phyloP scores from a whole-genome alignment of 163 green algal species.

The Chloromonas sp. region DNA sequence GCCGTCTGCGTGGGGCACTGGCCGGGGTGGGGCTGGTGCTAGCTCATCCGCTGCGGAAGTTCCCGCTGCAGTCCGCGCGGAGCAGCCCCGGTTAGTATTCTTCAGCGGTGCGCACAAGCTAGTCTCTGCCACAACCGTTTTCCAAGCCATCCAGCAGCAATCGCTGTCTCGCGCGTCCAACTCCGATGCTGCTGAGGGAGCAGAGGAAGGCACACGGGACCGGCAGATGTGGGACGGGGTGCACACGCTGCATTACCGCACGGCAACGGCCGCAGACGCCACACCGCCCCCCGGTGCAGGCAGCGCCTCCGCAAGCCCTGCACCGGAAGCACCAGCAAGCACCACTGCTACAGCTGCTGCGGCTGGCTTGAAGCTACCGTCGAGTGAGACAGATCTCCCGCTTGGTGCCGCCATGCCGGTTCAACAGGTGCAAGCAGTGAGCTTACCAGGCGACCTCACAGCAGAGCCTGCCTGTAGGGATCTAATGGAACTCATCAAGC shows the following conservation, averaged over 20 bases:
- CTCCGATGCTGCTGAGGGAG: background rate
- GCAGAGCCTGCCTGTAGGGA: slow-evolving; percentile 22
- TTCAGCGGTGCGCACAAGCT: slow-evolving; percentile 48
- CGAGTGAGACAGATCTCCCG: background rate
- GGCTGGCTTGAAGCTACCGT: too few species aligned
- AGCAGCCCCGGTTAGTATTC: slow-evolving; percentile 59
- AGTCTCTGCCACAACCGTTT: slow-evolving; percentile 57
- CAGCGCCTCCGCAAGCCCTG: background rate
- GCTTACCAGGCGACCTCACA: background rate
- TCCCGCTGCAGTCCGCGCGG: background rate
- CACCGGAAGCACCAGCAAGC: too few species aligned
- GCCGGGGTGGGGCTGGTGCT: background rate
- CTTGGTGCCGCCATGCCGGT: slow-evolving; percentile 29
- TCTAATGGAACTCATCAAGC: slow-evolving; percentile 59
- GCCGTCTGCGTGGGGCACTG: background rate
- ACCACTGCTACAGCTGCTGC: too few species aligned
- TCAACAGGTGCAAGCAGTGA: slow-evolving; percentile 35
- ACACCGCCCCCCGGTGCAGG: background rate
- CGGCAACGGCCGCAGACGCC: slow-evolving; percentile 3
- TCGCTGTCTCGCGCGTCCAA: background rate
- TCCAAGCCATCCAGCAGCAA: slow-evolving; percentile 72
- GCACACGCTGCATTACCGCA: slow-evolving; percentile 79
- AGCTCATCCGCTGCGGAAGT: background rate
- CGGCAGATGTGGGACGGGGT: slow-evolving; percentile 73
- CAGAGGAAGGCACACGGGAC: background rate